Conservation (phyloP, 805 yeast genomes). For the Scheffersomyces ergatensis region DNA sequence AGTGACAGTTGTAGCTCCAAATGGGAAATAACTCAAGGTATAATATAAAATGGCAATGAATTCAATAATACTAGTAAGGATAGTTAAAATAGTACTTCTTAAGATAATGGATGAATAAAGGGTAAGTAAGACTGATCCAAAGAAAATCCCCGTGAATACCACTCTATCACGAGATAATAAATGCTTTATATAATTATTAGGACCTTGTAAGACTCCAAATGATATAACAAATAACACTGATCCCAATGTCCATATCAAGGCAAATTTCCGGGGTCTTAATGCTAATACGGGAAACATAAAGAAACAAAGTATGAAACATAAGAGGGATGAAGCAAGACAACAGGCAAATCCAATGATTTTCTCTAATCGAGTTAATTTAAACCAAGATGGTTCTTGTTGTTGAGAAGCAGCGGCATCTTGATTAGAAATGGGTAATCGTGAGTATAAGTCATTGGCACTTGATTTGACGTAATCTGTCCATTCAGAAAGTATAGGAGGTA, state of each 20-base stretch:
- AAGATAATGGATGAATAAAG: constrained; percentile 68
- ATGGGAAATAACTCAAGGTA: constrained; percentile 90
- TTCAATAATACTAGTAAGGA: constrained; percentile 73
- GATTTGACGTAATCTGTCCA: constrained; percentile 43
- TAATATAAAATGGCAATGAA: constrained; percentile 86
- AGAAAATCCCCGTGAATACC: constrained; percentile 76
- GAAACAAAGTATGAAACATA: constrained; percentile 79
- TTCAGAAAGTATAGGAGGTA: constrained; percentile 31
- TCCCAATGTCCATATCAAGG: constrained; percentile 87
- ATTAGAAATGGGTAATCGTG: constrained; percentile 53
- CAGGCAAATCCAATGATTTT: constrained; percentile 73
- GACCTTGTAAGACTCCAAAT: constrained; percentile 92
- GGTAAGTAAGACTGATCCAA: constrained; percentile 76
- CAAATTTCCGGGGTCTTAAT: constrained; percentile 87
- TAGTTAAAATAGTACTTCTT: constrained; percentile 72
- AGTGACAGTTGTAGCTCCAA: constrained; percentile 77
- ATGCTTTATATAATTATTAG: constrained; percentile 73
- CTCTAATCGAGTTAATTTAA: constrained; percentile 72
- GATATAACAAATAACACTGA: constrained; percentile 82
- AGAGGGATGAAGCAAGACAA: constrained; percentile 72
- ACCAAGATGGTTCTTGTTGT: constrained; percentile 73
- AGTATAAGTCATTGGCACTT: constrained; percentile 57
- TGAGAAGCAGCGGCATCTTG: constrained; percentile 20
- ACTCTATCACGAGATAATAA: constrained; percentile 72
- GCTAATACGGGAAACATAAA: constrained; percentile 87